Evolutionary conservation across 2,329 filamentous ascomycete genomes (phyloP), one percentile per base, ranked within the genome.

Genomic region (Proliferodiscus dingleyae): DNA sequence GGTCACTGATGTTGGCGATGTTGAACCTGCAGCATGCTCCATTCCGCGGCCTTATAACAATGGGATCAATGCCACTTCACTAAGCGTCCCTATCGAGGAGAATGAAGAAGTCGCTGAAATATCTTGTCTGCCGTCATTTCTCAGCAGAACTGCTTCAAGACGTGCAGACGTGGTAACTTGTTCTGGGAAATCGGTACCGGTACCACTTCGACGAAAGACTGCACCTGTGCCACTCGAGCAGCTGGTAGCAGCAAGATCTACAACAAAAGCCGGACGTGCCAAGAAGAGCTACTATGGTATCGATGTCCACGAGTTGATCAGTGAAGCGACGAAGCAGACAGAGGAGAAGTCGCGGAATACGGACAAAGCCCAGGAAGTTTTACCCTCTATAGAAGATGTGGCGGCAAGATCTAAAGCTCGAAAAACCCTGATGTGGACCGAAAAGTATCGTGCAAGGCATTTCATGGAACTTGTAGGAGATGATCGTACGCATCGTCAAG

Each of bases 381-480:
- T 67, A 19, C 65, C 66, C n/a, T 68, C 70, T 0, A 56, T 71
- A 4, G 73, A 76, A 52, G 54, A 62, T 3, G 44, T 57, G 8
- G 15, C 26, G 7, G 22, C 21, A 7, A 56, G 53, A 33, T 26
- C 50, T 11, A 61, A 60, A 51, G 16, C 64, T 60, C 46, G 55
- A 13, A 58, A 46, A 51, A 76, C 80, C 0, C 65, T 88, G 24
- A 71, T 98, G 62, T 98, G 93, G 93, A 95, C 91, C 0, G 93
- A 98, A 63, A 98, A 98, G 64, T 98, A 98, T 63, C 83, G 93
- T 28, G 93, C 93, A 22, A 81, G 81, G 50, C 91, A 83, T 58
- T 98, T 97, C 59, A 87, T 90, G 57, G 93, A 98, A 57, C 74
- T 98, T 0, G 88, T 95, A 38, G 94, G 94, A 22, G 93, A 98